Evolutionary conservation across 2,329 filamentous ascomycete species (phyloP), one percentile per base, ranked within the genome.

Genomic region (Alternaria sp.): DNA sequence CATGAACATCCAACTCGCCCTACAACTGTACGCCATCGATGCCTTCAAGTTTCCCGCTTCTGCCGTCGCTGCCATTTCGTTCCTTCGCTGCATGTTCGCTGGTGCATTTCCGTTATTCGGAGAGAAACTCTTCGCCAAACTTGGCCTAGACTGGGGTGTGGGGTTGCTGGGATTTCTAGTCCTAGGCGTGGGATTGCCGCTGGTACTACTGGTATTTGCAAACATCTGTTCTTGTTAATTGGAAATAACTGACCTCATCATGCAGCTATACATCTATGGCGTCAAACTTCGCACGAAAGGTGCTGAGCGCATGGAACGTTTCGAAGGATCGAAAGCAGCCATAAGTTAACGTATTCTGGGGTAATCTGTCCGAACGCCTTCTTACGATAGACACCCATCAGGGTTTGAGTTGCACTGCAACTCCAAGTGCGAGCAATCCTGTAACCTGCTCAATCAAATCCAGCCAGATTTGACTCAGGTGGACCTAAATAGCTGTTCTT

Each of bases 401-500:
- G 11, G 2, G 11, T 12, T 30, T 11, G 28, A 30, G 4, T 30
- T 30, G 28, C 28, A 30, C 10, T 30, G 9, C 28, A 11, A 30
- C 28, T 30, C 4, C 28, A 30, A 12, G 9, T 43, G 12, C 40
- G 20, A 22, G 40, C 20, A 14, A 16, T 5, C 11, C 14, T 16
- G 5, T 16, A 43, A 5, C 6, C 4, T 0, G 18, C 28, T 48
- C 45, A 48, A 14, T 18, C 14, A 16, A 20, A 20, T 14, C 28
- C 28, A 27, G 25, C 25, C 25, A 27, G 0, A 27, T 27, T 27
- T 27, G 25, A 14, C 56, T 70, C 67, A 12, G 62, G 65, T 9
- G 66, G 65, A 22, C 70, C 71, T 18, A 73, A 36, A 60, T 73
- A 72, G 59, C 69, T 71, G n/a, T 59, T 56, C 43, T 64, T 63